Conservation (phyloP, 2,329 filamentous ascomycete species). For the Xenoacremonium recifei region DNA sequence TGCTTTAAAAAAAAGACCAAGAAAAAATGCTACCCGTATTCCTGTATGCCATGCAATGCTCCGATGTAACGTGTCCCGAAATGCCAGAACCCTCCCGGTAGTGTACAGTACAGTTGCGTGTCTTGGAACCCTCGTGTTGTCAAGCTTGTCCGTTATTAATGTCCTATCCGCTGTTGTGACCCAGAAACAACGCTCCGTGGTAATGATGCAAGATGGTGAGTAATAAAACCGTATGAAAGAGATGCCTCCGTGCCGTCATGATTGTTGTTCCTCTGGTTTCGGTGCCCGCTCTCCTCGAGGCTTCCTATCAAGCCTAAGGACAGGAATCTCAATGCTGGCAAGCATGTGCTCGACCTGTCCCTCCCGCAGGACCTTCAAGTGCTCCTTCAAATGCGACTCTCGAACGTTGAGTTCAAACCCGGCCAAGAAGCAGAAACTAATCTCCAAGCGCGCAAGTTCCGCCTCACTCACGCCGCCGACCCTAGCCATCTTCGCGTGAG, state of each 20-base stretch:
- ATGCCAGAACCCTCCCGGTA: neutral
- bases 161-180: neutral
- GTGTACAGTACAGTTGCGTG: neutral
- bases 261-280: neutral
- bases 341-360: conserved; percentile 26
- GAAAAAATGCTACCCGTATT: neutral
- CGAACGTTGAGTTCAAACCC: conserved; percentile 73
- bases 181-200: too few relatives aligned
- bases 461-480: conserved; percentile 84
- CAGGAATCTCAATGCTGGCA: conserved; percentile 26
- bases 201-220: too few relatives aligned
- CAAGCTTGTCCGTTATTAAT: neutral
- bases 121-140: too few relatives aligned
- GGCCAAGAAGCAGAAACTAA: conserved; percentile 84
- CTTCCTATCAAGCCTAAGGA: conserved; percentile 24
- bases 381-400: conserved; percentile 30
- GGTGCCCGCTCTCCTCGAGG: conserved; percentile 12
- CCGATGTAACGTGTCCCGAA: neutral
- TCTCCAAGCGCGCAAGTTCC: conserved; percentile 82
- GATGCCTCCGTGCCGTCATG: too few relatives aligned
- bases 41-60: neutral
- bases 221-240: too few relatives aligned
- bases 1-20: neutral
- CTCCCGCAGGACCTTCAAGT: conserved; percentile 33
- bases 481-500: conserved; percentile 77